A percentile compares a stretch with the other conserved stretches of the same genome.
Conservation (phyloP, 208 protist species). For the Naegleria fowleri region DNA sequence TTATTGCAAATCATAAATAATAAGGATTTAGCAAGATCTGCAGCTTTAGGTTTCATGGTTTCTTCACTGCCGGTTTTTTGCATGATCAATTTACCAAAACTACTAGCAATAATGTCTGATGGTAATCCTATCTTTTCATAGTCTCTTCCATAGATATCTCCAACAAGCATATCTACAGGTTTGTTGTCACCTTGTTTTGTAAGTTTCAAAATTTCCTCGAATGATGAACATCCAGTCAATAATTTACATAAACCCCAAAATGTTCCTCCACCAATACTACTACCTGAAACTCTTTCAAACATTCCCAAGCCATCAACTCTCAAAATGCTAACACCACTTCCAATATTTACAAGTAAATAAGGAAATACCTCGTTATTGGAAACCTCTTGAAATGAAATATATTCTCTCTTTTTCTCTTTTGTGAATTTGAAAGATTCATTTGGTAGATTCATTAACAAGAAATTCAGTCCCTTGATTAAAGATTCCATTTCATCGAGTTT, state of each 20-base stretch:
- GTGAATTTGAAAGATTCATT: conserved; percentile 14
- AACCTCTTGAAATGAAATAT: background rate
- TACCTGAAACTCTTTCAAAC: conserved; percentile 55
- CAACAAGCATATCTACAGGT: conserved; percentile 62
- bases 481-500: conserved; percentile 27
- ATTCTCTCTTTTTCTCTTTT: background rate
- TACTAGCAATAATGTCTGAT: conserved; percentile 50
- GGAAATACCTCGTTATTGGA: conserved; percentile 43
- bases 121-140: conserved; percentile 55
- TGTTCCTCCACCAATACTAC: conserved; percentile 60
- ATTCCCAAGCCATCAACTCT: conserved; percentile 40
- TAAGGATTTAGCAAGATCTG: conserved; percentile 23
- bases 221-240: conserved; percentile 48
- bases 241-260: conserved; percentile 59
- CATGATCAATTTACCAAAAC: conserved; percentile 46
- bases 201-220: conserved; percentile 56
- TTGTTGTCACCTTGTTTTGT: conserved; percentile 38
- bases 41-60: background rate
- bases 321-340: conserved; percentile 62
- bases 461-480: conserved; percentile 22
- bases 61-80: background rate
- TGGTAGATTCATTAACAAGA: conserved; percentile 10
- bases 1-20: conserved; percentile 46
- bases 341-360: conserved; percentile 69
- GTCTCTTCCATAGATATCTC: conserved; percentile 64